Base-by-base conservation (phyloP, 75 land plant genomes). In the Cunninghamia lanceolata region DNA sequence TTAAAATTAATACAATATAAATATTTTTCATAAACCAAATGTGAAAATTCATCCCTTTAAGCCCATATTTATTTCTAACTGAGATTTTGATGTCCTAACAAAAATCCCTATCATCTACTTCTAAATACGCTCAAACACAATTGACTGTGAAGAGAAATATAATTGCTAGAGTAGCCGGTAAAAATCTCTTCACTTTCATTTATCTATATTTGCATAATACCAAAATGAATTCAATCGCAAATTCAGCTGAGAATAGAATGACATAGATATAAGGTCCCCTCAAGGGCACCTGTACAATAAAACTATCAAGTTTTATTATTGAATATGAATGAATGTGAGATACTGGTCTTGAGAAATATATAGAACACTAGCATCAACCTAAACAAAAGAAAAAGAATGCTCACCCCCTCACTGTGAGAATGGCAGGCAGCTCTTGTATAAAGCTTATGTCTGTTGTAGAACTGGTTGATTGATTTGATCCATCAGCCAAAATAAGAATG, bases 241-340 rank as follows among this genome's bases (percentile, higher is more conserved):
- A 70, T 30, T n/a, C 34, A n/a, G 11, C 63, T 30, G 11, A 70
- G 30, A 70, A 73, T 73, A 73, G 75, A 73, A 10, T 73, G 36
- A 34, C 75, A 73, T 32, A 73, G 75, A 73, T 73, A 73, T 34
- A 34, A 73, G 75, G 36, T 73, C 75, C 75, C 75, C 36, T 73
- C 11, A 32, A 73, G 36, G 75, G n/a, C 82, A 45, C 47, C 15
- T 43, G 13, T 80, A 80, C 82, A 80, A 45, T 45, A 43, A 28
- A 1, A 45, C 46, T 28, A 45, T 39, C 34, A 43, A 45, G 21
- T 80, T 43, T 80, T 80, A 80, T 80, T 77, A 77, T 40, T 25
- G 34, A 28, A 80, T 80, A 80, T 80, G 15, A 80, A 80, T 80
- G 82, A 80, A 80, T 80, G 82, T 11, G 82, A 80, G 82, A 43